Percentiles rank a stretch among this genome's conserved stretches.
Conservation (phyloP, 495 filamentous ascomycete genomes). For the Glonium stellatum region DNA sequence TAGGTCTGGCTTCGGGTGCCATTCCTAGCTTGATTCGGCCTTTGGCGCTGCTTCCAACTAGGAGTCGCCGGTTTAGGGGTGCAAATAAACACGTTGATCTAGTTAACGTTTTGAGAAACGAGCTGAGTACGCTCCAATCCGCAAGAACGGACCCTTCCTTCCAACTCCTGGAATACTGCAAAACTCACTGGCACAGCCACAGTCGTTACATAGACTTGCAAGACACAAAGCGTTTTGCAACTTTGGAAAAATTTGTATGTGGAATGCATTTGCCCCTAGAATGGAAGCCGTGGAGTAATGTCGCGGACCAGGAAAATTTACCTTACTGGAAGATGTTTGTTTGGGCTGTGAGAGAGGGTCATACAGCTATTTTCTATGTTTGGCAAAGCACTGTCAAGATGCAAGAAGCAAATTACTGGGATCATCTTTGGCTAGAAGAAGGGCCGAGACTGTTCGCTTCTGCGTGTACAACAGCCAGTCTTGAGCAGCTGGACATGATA, state of each 20-base stretch:
- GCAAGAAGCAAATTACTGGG: conserved; percentile 11
- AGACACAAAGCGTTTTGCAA: conserved; percentile 5
- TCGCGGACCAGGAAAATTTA: conserved; percentile 3
- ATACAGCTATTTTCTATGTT: conserved; percentile 10
- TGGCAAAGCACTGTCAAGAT: conserved; percentile 7
- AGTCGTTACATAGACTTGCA: conserved; percentile 11
- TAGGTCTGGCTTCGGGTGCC: neutral
- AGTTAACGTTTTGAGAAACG: conserved; percentile 7
- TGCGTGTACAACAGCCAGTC: conserved; percentile 12
- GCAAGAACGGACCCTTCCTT: conserved; percentile 12
- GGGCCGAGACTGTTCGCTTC: conserved; percentile 14
- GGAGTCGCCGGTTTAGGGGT: neutral
- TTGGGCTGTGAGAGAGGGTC: conserved; percentile 16
- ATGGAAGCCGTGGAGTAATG: conserved; percentile 15
- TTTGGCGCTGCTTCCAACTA: neutral
- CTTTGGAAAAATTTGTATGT: conserved; percentile 7
- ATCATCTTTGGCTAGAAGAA: conserved; percentile 12
- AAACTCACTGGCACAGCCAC: conserved; percentile 17
- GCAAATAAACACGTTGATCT: conserved; percentile 1
- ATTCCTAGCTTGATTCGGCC: neutral
- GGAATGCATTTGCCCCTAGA: conserved; percentile 1
- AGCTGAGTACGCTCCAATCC: conserved; percentile 5
- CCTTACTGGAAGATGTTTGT: conserved; percentile 17
- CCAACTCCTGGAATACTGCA: conserved; percentile 15
- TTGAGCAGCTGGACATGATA: conserved; percentile 18